Evolutionary conservation across 352 stramenopile genomes (phyloP), one percentile per base, ranked within the genome.

Genomic region (Globisporangium spiculum): DNA sequence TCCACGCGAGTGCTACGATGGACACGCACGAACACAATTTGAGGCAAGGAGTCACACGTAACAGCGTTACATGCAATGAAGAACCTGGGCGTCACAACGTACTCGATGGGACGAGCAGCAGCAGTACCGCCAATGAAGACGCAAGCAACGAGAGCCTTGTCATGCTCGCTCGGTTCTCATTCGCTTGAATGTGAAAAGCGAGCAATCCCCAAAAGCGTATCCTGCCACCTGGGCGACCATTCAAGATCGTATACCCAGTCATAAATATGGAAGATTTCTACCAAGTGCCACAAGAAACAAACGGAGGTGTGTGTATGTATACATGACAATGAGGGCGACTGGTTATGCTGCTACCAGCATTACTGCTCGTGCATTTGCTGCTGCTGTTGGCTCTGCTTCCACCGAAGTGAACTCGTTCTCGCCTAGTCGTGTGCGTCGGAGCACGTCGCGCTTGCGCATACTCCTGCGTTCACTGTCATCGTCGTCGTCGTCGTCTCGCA

Each of bases 1-100:
- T 80, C 93, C 91, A 98, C 14, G 73, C 84, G 4, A 38, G 22
- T 18, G 65, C 65, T 69, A 9, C 44, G 14, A 41, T 1, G 38
- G 22, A 44, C 32, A 26, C 32, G 26, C 8, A 34, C 14, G 4
- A 26, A 60, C 18, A 34, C 55, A 60, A 27, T 27, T 32, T 41
- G 55, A 27, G 27, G 20, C 18, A 18, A n/a, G 14, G 10, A 34
- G 8, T n/a, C 18, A 3, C 27, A 22, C 18, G 55, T 24, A 10
- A 61, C 9, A 48, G 4, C 10, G 41, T n/a, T 6, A 24, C 18
- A 52, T 52, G 44, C 18, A 22, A 52, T 9, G 44, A 52, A 52
- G 18, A 2, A 24, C 44, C 24, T 12, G 12, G 38, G 12, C 30
- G 4, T 32, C 30, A 9, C 20, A 14, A 30, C 55, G 55, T 61